Conservation (phyloP, 148 eudicot species). For the Rhododendron mucronatum region DNA sequence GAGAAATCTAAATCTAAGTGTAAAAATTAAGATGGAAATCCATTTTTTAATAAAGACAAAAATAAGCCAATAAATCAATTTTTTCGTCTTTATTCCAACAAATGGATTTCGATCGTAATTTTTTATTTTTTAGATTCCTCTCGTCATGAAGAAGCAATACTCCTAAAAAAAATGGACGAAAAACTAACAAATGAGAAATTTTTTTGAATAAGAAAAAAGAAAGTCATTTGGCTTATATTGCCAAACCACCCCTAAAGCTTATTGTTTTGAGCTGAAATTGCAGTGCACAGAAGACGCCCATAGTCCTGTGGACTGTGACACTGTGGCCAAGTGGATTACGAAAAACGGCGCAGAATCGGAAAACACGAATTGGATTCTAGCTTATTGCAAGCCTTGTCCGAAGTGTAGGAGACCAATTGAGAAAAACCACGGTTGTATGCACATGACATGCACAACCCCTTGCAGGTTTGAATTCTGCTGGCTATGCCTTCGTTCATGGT, state of each 20-base stretch:
- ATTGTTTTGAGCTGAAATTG: too few species aligned
- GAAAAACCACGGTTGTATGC: constrained; percentile 29
- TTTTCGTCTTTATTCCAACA: too few species aligned
- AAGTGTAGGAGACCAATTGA: constrained; percentile 38
- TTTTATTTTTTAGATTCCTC: too few species aligned
- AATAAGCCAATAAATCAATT: too few species aligned
- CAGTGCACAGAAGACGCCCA: constrained; percentile 59
- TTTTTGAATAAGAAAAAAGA: too few species aligned
- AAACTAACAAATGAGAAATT: too few species aligned
- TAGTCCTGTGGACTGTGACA: constrained; percentile 64
- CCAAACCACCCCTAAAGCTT: too few species aligned
- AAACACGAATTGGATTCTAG: constrained; percentile 54
- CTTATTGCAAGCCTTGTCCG: constrained; percentile 56
- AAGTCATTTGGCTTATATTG: too few species aligned
- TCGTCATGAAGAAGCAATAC: too few species aligned
- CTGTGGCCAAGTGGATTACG: constrained; percentile 47
- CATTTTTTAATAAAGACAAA: too few species aligned
- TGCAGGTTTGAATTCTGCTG: constrained; percentile 45
- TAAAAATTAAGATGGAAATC: constrained; percentile 10
- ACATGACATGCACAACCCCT: constrained; percentile 36
- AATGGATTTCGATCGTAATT: too few species aligned
- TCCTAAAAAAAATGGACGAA: too few species aligned
- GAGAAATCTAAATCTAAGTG: not conserved
- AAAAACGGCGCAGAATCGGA: constrained; percentile 48
- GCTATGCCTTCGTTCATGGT: constrained; percentile 65